Evolutionary conservation across 2,329 filamentous ascomycete species (phyloP).

Genomic region (Penicillium sp.): DNA sequence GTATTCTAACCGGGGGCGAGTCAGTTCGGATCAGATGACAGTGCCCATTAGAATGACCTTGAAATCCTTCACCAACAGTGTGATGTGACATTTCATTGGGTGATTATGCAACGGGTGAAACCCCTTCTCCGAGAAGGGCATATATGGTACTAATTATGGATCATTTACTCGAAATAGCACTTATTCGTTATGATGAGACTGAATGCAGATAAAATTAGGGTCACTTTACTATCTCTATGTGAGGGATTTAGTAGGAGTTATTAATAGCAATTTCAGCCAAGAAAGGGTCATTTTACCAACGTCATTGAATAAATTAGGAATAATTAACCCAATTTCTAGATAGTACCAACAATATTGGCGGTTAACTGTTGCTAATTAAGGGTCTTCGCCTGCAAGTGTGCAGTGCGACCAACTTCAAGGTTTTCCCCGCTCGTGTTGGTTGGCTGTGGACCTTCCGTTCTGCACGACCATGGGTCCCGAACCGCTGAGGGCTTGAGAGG

Average conservation of each 20-base stretch:
- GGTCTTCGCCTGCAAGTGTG: not conserved
- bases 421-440: constrained; percentile 23
- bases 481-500: not conserved
- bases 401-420: not conserved
- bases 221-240: not conserved
- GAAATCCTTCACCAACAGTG: not conserved
- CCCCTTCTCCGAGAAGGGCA: not conserved
- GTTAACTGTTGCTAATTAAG: constrained; percentile 26
- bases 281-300: not conserved
- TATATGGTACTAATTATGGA: not conserved
- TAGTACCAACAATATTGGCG: constrained; percentile 4
- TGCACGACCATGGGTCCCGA: not conserved
- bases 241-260: not conserved
- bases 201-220: not conserved
- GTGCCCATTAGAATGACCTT: not conserved
- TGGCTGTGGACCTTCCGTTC: constrained; percentile 51
- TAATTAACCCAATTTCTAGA: not conserved
- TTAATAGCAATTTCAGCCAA: not conserved
- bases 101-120: not conserved
- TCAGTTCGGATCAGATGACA: not conserved
- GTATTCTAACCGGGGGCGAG: not conserved
- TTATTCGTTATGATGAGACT: constrained; percentile 1
- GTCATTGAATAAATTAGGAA: not conserved
- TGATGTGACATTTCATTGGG: not conserved
- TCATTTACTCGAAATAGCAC: not conserved